A percentile compares a stretch with the other conserved stretches of the same genome.
These are phyloP conservation scores for Ganoderma multipileum DNA, from an alignment of 1,284 basidiomycete species.

Conservation along the genomic window DNA sequence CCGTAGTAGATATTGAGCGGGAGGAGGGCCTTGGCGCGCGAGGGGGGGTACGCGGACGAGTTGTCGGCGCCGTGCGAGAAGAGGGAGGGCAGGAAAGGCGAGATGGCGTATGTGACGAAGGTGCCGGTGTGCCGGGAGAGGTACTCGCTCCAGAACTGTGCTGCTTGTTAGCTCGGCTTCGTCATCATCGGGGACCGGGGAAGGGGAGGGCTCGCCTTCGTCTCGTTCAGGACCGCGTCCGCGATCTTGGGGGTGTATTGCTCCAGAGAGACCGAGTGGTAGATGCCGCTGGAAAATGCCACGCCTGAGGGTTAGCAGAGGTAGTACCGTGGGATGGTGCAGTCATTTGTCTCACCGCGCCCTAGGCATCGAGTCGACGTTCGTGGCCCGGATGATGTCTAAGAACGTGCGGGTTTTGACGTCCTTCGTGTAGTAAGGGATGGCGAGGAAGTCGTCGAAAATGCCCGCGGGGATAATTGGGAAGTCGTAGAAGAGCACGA, in stretches of 20 bases:
- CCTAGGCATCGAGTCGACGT: constrained; percentile 45
- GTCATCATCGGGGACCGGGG: background rate
- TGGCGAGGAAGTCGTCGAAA: constrained; percentile 50
- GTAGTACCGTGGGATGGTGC: background rate
- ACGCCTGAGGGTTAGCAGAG: background rate
- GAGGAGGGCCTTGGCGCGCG: constrained; percentile 45
- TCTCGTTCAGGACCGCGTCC: constrained; percentile 57
- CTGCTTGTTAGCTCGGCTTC: background rate
- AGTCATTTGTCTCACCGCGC: constrained; percentile 45
- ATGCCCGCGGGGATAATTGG: constrained; percentile 48
- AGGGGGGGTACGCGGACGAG: constrained; percentile 55
- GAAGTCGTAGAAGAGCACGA: constrained; percentile 51
- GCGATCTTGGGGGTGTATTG: constrained; percentile 50
- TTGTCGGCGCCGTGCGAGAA: constrained; percentile 46
- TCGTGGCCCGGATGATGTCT: constrained; percentile 46
- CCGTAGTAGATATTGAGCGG: constrained; percentile 58
- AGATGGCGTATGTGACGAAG: constrained; percentile 57
- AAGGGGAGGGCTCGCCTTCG: constrained; percentile 41
- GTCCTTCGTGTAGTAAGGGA: constrained; percentile 38
- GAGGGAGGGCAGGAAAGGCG: constrained; percentile 58
- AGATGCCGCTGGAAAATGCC: constrained; percentile 46
- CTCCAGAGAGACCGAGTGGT: constrained; percentile 56
- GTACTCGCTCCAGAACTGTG: constrained; percentile 38
- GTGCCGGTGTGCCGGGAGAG: constrained; percentile 31
- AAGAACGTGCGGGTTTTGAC: constrained; percentile 45